Evolutionary conservation across 2,329 filamentous ascomycete species (phyloP).

Genomic region (Arthrobotrys conoides): DNA sequence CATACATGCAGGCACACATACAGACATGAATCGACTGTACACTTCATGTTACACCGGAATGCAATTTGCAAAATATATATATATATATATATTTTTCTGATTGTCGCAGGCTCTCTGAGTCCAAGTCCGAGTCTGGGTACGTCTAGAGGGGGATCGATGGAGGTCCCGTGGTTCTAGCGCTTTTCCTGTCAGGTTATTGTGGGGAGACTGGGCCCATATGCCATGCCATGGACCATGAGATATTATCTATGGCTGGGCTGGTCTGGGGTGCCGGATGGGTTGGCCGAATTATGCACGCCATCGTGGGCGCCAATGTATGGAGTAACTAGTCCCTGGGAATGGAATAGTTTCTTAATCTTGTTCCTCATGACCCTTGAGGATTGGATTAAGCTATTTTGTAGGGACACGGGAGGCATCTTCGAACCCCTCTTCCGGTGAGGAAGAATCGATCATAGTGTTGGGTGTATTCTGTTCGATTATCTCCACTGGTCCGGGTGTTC

Average conservation of each 20-base stretch:
- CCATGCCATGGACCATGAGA: slow-evolving; percentile 2
- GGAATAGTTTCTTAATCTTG: not conserved
- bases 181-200: slow-evolving; percentile 46
- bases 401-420: not conserved
- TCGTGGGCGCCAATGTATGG: slow-evolving; percentile 59
- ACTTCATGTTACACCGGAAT: no score
- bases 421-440: not conserved
- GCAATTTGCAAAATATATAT: no score
- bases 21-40: no score
- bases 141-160: no score
- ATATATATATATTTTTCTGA: no score
- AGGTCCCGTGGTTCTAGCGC: slow-evolving; percentile 44
- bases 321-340: slow-evolving; percentile 31
- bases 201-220: slow-evolving; percentile 43
- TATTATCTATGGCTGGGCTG: slow-evolving; percentile 19
- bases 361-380: not conserved
- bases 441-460: not conserved
- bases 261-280: slow-evolving; percentile 31
- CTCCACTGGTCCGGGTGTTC: not conserved
- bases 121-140: no score
- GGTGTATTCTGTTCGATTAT: not conserved
- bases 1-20: no score
- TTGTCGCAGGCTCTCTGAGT: not conserved
- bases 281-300: slow-evolving; percentile 53
- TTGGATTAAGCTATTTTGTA: not conserved